Conservation (phyloP, 2,329 filamentous ascomycete genomes). For the Diplodia sapinea region DNA sequence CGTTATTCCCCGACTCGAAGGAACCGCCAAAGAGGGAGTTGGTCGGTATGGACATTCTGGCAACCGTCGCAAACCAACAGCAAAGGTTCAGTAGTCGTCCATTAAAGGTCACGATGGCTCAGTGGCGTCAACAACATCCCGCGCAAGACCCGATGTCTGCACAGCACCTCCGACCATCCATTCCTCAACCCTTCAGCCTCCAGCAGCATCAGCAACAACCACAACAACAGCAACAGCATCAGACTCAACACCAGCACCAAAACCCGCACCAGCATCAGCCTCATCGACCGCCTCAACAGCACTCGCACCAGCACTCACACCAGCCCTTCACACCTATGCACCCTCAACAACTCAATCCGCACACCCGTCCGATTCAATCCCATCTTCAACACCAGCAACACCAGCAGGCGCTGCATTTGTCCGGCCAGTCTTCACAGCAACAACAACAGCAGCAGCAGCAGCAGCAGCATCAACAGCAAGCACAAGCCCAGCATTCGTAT, state of each 20-base stretch:
- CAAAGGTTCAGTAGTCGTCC: slow-evolving; percentile 24
- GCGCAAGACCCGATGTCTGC: slow-evolving; percentile 19
- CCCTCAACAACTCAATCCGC: slow-evolving; percentile 8
- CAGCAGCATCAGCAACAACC: slow-evolving; percentile 8
- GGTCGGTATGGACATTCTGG: slow-evolving; percentile 19
- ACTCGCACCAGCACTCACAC: background rate
- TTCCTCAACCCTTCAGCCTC: slow-evolving; percentile 20
- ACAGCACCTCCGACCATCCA: slow-evolving; percentile 13
- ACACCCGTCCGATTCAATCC: background rate
- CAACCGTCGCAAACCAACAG: slow-evolving; percentile 27
- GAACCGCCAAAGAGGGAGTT: slow-evolving; percentile 27
- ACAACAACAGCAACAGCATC: background rate
- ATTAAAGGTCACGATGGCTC: slow-evolving; percentile 13
- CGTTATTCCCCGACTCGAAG: slow-evolving; percentile 24
- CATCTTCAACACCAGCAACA: slow-evolving; percentile 16
- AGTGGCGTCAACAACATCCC: slow-evolving; percentile 27
- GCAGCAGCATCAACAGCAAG: slow-evolving; percentile 8
- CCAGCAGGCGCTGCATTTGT: slow-evolving; percentile 2
- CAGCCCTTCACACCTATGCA: slow-evolving; percentile 16
- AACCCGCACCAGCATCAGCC: background rate
- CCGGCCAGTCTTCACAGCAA: background rate
- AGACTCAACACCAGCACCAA: background rate
- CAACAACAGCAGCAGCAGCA: no score
- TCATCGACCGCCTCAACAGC: background rate
- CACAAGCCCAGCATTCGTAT: background rate